A percentile compares a stretch with the other conserved stretches of the same genome.
These are phyloP conservation scores for Diplodia corticola DNA, from an alignment of 2,329 filamentous ascomycete genomes.

Conservation along the genomic window DNA sequence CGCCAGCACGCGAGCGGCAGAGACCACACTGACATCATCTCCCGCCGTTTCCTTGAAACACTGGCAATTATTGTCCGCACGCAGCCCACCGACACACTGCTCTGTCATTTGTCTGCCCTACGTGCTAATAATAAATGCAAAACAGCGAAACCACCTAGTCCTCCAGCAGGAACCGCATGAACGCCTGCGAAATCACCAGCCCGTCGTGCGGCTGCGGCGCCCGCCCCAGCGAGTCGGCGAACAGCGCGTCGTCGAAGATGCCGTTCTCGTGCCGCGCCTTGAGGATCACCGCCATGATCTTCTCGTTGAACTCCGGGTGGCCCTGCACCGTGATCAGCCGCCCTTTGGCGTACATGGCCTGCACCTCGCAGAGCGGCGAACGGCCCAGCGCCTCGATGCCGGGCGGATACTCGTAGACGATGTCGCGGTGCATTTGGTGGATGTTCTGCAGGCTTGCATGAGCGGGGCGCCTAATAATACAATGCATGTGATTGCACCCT, in stretches of 20 bases:
- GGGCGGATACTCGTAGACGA: constrained; percentile 64
- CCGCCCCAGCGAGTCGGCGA: constrained; percentile 66
- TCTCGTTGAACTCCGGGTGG: constrained; percentile 77
- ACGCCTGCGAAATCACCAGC: constrained; percentile 69
- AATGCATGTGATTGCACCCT: background rate
- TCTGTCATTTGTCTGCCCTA: constrained; percentile 11
- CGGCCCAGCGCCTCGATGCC: constrained; percentile 64
- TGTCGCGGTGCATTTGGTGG: constrained; percentile 85
- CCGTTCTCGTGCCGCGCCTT: constrained; percentile 64
- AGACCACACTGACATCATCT: constrained; percentile 6
- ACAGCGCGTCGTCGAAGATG: constrained; percentile 69
- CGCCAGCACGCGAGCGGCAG: background rate
- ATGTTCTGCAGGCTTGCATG: constrained; percentile 54
- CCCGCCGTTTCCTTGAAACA: constrained; percentile 10
- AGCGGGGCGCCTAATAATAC: background rate
- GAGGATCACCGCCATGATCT: constrained; percentile 70
- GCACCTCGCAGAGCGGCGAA: constrained; percentile 68
- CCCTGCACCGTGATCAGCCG: constrained; percentile 77
- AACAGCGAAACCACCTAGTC: constrained; percentile 29
- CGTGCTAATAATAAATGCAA: background rate
- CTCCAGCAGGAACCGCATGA: constrained; percentile 74
- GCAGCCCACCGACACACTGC: background rate
- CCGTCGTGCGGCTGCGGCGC: constrained; percentile 74
- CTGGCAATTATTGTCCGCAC: constrained; percentile 3
- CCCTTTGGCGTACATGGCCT: constrained; percentile 72